phyloP scores from a whole-genome alignment of 2,329 filamentous ascomycete genomes.

The Fusarium anthophilum region DNA sequence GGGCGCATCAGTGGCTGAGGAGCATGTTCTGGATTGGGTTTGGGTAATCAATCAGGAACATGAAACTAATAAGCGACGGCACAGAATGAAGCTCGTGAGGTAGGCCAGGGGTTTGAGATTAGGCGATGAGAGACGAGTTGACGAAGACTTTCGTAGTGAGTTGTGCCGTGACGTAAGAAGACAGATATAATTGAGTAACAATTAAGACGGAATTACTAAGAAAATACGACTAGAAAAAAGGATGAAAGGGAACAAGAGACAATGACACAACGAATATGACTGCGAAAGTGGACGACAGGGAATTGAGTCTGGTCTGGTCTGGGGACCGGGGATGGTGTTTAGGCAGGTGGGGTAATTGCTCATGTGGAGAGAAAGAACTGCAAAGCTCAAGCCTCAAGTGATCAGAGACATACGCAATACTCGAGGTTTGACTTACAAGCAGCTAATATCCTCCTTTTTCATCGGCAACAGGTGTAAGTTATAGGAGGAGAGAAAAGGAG shows the following conservation, averaged over 20 bases:
- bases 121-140: neutral
- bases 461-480: neutral
- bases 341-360: conserved; percentile 31
- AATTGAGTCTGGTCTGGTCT: conserved; percentile 4
- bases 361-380: conserved; percentile 31
- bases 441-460: neutral
- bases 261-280: conserved; percentile 11
- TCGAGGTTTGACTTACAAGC: neutral
- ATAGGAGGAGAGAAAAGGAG: neutral
- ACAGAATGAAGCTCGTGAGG: neutral
- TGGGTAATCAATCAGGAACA: conserved; percentile 30
- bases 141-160: neutral
- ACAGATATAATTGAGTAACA: neutral
- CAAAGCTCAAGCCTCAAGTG: conserved; percentile 35
- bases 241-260: neutral
- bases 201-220: conserved; percentile 1
- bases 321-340: conserved; percentile 31
- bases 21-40: conserved; percentile 31
- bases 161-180: neutral
- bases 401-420: conserved; percentile 5
- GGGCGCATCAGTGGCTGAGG: conserved; percentile 29
- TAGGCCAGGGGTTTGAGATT: conserved; percentile 1
- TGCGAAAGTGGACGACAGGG: conserved; percentile 16
- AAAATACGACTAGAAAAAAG: neutral
- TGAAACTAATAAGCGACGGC: conserved; percentile 25